Percentiles rank a stretch among this genome's conserved stretches.
phyloP scores from a whole-genome alignment of 495 filamentous ascomycete genomes.

The Pyronema domesticum region DNA sequence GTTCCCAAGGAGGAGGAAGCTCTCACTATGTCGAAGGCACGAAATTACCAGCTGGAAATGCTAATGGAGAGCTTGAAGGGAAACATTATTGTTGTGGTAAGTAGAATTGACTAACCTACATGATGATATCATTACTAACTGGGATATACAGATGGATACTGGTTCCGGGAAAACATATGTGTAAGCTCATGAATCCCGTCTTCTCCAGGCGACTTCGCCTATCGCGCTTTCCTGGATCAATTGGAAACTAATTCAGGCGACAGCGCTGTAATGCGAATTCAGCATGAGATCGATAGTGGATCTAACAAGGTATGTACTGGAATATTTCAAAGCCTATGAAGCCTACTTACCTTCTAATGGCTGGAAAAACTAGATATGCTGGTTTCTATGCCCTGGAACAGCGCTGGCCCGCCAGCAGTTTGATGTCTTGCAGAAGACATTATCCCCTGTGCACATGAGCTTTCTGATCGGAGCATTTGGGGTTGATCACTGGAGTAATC shows the following conservation, averaged over 20 bases:
- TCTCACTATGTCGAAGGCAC: conserved; percentile 24
- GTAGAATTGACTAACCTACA: conserved; percentile 13
- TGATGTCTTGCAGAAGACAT: conserved; percentile 40
- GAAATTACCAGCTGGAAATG: conserved; percentile 84
- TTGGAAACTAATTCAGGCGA: neutral
- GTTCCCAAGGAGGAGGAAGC: too few species aligned
- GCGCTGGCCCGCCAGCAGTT: conserved; percentile 57
- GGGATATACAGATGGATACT: conserved; percentile 58
- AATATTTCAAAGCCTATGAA: neutral
- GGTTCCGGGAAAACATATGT: conserved; percentile 85
- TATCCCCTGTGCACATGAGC: conserved; percentile 44
- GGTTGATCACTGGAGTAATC: conserved; percentile 57
- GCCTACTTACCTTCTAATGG: neutral
- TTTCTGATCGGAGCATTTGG: conserved; percentile 47
- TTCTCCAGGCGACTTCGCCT: neutral
- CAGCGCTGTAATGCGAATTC: conserved; percentile 65
- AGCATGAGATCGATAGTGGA: conserved; percentile 49
- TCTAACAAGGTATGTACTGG: conserved; percentile 38
- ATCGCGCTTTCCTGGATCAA: neutral
- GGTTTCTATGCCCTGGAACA: conserved; percentile 75
- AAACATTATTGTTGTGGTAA: conserved; percentile 73
- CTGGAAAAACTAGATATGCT: conserved; percentile 24
- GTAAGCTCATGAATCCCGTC: conserved; percentile 32
- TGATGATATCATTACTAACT: neutral
- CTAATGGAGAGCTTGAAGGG: conserved; percentile 56